Evolutionary conservation across 1,284 basidiomycete genomes (phyloP), one percentile per base, ranked within the genome.

Genomic region (Mycena sp.): DNA sequence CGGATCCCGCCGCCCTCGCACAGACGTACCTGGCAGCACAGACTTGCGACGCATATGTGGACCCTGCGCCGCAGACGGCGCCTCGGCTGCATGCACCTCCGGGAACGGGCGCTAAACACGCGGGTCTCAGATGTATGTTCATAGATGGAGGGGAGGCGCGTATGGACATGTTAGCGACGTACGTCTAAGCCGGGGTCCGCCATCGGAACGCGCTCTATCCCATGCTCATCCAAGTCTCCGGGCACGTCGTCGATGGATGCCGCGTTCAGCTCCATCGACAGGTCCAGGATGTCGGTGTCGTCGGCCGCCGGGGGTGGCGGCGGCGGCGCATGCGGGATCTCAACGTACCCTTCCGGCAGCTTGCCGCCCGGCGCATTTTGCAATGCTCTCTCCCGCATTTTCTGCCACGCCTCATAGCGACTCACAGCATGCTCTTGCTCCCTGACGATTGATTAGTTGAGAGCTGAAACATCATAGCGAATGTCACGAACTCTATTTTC

Each of bases 131-230:
- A 64, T 59, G 44, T 56, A 14, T 38, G 45, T 40, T 46, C 21
- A 44, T 37, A 55, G 30, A 62, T 12, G 67, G 62, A 59, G 59
- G 63, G 68, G 49, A 51, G 29, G 37, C 17, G 38, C 25, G 45
- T 21, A 50, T 60, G 55, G 17, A 53, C 46, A 46, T 23, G 19
- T 63, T 49, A 67, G 62, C 64, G 57, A 86, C 89, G 81, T 80
- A 92, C 91, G 77, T 95, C 93, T 67, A 95, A 77, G 53, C 91
- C 93, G 58, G 93, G 93, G 78, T 96, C 94, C 46, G 94, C 94
- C 83, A 92, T 90, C 25, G 94, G 94, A 32, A 96, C 92, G 62
- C 91, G 82, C 75, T 96, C 94, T 61, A 95, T 89, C 26, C 91
- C 92, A 66, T 86, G 88, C 71, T 94, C 89, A 72, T 95, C 93